Evolutionary conservation across 2,329 filamentous ascomycete species (phyloP).

Genomic region (Graphilbum sp.): DNA sequence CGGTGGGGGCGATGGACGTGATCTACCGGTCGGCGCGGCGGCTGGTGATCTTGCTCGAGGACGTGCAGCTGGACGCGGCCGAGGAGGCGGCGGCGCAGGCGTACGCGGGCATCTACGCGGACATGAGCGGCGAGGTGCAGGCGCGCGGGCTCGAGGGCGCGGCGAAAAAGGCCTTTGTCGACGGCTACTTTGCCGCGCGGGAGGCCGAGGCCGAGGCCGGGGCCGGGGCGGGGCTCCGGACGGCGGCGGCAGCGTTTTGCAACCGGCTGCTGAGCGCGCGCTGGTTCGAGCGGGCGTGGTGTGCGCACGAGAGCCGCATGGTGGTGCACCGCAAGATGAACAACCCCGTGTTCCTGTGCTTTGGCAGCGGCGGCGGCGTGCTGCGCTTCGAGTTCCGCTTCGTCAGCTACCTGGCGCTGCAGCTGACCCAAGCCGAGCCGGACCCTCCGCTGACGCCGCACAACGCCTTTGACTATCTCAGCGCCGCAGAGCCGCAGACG

Average conservation of each 20-base stretch:
- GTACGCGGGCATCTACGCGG: slow-evolving; percentile 9
- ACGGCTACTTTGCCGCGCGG: slow-evolving; percentile 5
- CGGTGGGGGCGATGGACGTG: slow-evolving; percentile 14
- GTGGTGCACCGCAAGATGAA: slow-evolving; percentile 7
- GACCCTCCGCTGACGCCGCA: not conserved
- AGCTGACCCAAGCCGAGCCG: slow-evolving; percentile 2
- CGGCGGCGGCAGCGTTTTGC: slow-evolving; percentile 2
- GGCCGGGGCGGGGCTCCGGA: not conserved
- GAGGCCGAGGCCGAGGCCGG: too few relatives aligned
- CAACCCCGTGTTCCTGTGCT: slow-evolving; percentile 13
- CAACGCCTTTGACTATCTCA: not conserved
- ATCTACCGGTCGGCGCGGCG: slow-evolving; percentile 13
- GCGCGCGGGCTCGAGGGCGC: slow-evolving; percentile 4
- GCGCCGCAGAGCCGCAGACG: slow-evolving; percentile 5
- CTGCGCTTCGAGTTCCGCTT: slow-evolving; percentile 12
- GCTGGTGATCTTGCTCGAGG: slow-evolving; percentile 11
- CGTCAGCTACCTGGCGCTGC: slow-evolving; percentile 7
- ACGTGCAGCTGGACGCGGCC: slow-evolving; percentile 9
- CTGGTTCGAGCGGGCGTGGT: slow-evolving; percentile 13
- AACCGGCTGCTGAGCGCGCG: slow-evolving; percentile 9
- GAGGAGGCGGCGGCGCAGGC: slow-evolving; percentile 8
- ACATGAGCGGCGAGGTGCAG: slow-evolving; percentile 5
- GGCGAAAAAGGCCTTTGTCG: slow-evolving; percentile 5
- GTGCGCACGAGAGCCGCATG: slow-evolving; percentile 12
- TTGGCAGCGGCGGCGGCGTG: slow-evolving; percentile 6